Percentiles rank a stretch among this genome's conserved stretches.
Evolutionary conservation across 345 rosid species (phyloP).

Genomic region (Populus davidiana): DNA sequence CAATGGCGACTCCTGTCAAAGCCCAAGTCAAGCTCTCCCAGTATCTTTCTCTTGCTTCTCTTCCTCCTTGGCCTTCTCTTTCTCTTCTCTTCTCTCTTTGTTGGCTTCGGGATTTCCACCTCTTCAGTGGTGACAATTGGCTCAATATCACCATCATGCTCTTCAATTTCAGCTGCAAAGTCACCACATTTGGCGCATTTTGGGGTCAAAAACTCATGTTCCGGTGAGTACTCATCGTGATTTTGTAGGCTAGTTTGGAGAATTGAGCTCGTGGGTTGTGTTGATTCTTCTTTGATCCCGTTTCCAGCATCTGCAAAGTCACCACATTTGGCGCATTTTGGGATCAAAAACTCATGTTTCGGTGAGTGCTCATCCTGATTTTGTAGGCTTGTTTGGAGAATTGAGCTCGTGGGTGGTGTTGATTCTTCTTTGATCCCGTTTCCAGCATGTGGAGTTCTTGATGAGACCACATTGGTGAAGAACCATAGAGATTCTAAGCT

Average conservation of each 20-base stretch:
- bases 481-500: conserved; percentile 51
- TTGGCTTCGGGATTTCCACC: conserved; percentile 10
- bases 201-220: neutral
- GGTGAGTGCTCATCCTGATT: neutral
- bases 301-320: conserved; percentile 7
- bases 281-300: conserved; percentile 8
- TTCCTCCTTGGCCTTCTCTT: conserved; percentile 22
- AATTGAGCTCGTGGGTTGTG: conserved; percentile 5
- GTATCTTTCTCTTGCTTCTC: conserved; percentile 19
- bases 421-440: conserved; percentile 9
- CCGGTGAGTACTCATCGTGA: neutral
- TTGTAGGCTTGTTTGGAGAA: neutral
- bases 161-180: conserved; percentile 13
- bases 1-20: neutral
- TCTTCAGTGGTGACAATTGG: neutral
- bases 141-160: neutral
- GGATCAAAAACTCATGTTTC: neutral
- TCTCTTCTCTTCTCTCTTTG: conserved; percentile 9
- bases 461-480: conserved; percentile 35
- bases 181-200: conserved; percentile 26
- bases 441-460: neutral
- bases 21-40: conserved; percentile 36
- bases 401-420: conserved; percentile 4
- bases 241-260: neutral
- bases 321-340: conserved; percentile 19